Conservation (phyloP, 495 filamentous ascomycete species). For the Neurospora sp. region DNA sequence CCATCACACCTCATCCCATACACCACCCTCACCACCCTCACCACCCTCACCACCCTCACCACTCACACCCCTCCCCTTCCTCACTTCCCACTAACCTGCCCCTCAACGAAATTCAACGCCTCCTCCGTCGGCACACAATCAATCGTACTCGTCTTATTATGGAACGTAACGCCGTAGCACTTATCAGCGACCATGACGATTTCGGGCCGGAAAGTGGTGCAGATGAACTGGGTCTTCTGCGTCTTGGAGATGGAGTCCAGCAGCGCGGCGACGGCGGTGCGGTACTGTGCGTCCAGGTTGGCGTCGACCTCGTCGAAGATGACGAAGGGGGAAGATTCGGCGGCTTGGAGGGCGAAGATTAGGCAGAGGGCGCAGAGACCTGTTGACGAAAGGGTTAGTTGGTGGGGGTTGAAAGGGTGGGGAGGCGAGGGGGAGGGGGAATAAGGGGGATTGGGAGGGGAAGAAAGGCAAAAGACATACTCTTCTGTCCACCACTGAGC, state of each 20-base stretch:
- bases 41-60: neutral
- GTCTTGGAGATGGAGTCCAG: conserved; percentile 62
- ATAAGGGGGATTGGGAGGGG: neutral
- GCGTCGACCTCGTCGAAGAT: conserved; percentile 99
- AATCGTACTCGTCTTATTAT: conserved; percentile 85
- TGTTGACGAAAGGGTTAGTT: conserved; percentile 27
- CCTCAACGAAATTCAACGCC: conserved; percentile 89
- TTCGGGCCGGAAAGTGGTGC: conserved; percentile 94
- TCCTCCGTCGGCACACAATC: conserved; percentile 81
- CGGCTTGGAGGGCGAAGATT: conserved; percentile 97
- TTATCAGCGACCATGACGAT: conserved; percentile 93
- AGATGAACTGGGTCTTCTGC: conserved; percentile 60
- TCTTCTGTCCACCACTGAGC: conserved; percentile 95
- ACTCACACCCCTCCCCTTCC: neutral
- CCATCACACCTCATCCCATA: neutral
- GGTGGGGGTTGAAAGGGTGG: too few relatives aligned
- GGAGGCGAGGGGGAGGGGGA: neutral
- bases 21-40: neutral
- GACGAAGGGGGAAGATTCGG: conserved; percentile 95
- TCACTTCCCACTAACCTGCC: conserved; percentile 33
- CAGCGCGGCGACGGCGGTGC: conserved; percentile 85
- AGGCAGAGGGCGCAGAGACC: conserved; percentile 90
- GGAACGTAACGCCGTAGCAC: conserved; percentile 93
- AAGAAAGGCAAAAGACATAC: conserved; percentile 37
- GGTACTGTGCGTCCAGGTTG: conserved; percentile 95